These are phyloP conservation scores for Aspergillus hancockii DNA, from an alignment of 495 filamentous ascomycete genomes.

Conservation along the genomic window DNA sequence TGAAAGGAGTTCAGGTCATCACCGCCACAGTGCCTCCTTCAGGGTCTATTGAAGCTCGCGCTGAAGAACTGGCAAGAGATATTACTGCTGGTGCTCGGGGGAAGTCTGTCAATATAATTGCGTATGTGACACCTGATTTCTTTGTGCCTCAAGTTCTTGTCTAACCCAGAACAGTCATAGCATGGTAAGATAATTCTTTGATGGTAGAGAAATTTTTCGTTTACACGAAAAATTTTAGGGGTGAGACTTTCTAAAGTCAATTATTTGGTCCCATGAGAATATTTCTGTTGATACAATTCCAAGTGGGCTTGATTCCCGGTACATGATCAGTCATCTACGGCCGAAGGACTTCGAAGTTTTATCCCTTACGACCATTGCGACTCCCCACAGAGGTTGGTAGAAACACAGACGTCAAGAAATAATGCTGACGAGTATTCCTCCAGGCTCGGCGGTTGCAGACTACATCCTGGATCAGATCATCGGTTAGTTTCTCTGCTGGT, in stretches of 20 bases:
- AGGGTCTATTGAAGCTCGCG: constrained; percentile 75
- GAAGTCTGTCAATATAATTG: constrained; percentile 84
- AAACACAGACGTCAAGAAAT: not conserved
- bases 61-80: constrained; percentile 61
- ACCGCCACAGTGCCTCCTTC: constrained; percentile 78
- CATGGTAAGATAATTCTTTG: constrained; percentile 54
- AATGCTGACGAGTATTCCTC: constrained; percentile 7
- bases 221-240: constrained; percentile 36
- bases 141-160: not conserved
- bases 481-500: constrained; percentile 21
- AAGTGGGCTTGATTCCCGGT: constrained; percentile 85
- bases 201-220: constrained; percentile 8
- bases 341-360: constrained; percentile 70
- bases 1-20: constrained; percentile 77
- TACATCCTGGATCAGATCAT: constrained; percentile 73
- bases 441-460: constrained; percentile 81
- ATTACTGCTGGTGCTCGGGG: constrained; percentile 68
- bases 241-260: constrained; percentile 34
- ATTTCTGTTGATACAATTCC: constrained; percentile 22
- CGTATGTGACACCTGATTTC: constrained; percentile 44
- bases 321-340: constrained; percentile 82
- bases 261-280: not conserved
- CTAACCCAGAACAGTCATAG: constrained; percentile 57
- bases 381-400: constrained; percentile 72
- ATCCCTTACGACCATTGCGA: constrained; percentile 85